Percentiles rank a stretch among this genome's conserved stretches.
These are phyloP conservation scores for Trichoderma reesei DNA, from an alignment of 495 filamentous ascomycete genomes.

Conservation along the genomic window DNA sequence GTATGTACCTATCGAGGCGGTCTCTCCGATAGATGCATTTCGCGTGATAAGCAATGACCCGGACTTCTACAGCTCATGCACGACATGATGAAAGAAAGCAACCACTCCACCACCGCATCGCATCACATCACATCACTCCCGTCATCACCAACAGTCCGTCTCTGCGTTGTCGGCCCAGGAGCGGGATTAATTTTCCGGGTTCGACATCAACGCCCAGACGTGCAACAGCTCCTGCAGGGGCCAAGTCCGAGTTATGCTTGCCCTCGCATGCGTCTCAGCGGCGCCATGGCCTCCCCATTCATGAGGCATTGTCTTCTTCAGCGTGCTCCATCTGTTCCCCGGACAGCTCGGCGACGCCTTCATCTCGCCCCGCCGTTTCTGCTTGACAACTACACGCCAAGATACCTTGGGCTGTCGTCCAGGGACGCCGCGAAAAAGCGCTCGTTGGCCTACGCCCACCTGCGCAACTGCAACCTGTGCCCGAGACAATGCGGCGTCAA, in stretches of 20 bases:
- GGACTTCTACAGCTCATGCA: too few species aligned
- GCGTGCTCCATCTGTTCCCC: neutral
- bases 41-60: too few species aligned
- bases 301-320: neutral
- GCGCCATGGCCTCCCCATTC: neutral
- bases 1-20: too few species aligned
- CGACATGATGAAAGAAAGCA: too few species aligned
- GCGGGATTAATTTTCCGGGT: too few species aligned
- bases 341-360: conserved; percentile 22
- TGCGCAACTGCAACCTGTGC: conserved; percentile 67
- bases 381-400: conserved; percentile 61
- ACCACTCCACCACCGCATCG: too few species aligned
- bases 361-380: conserved; percentile 71
- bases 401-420: conserved; percentile 52
- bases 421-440: conserved; percentile 54
- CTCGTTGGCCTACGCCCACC: conserved; percentile 54
- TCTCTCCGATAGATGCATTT: too few species aligned
- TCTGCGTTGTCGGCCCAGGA: too few species aligned
- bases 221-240: neutral
- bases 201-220: neutral
- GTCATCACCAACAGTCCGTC: too few species aligned
- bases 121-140: too few species aligned
- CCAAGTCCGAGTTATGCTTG: neutral
- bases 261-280: neutral
- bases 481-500: conserved; percentile 65